phyloP scores from a whole-genome alignment of 2,329 filamentous ascomycete species.

The Microcera coccophila region DNA sequence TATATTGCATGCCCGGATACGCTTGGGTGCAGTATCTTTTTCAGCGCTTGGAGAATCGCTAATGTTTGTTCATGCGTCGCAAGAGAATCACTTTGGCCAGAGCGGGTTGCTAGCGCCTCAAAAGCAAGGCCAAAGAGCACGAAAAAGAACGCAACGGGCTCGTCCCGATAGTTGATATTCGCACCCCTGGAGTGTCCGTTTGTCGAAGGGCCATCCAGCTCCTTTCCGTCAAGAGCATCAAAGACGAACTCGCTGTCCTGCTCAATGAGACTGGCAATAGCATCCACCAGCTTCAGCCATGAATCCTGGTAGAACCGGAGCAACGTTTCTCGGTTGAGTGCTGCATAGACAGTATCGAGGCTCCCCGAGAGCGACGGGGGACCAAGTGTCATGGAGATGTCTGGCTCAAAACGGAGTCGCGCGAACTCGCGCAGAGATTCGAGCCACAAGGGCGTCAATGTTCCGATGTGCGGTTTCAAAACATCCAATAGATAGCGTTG shows the following conservation, averaged over 20 bases:
- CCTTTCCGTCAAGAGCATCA: conserved; percentile 88
- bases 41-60: conserved; percentile 84
- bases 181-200: conserved; percentile 58
- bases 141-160: conserved; percentile 98
- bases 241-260: conserved; percentile 98
- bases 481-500: conserved; percentile 87
- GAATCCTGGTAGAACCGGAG: conserved; percentile 95
- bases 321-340: conserved; percentile 88
- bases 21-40: conserved; percentile 90
- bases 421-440: conserved; percentile 92
- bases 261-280: conserved; percentile 93
- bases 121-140: conserved; percentile 95
- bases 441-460: conserved; percentile 88
- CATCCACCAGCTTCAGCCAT: conserved; percentile 94
- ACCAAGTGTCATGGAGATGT: conserved; percentile 87
- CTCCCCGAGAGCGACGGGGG: conserved; percentile 78
- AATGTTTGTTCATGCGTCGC: conserved; percentile 75
- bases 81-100: conserved; percentile 48
- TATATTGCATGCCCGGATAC: conserved; percentile 97
- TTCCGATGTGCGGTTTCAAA: conserved; percentile 83
- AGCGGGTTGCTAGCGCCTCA: conserved; percentile 84
- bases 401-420: conserved; percentile 87
- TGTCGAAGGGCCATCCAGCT: conserved; percentile 44
- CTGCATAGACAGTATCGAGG: conserved; percentile 90
- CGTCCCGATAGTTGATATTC: conserved; percentile 96